Evolutionary conservation across 2,329 filamentous ascomycete genomes (phyloP).

Genomic region (Ceratocystis destructans): DNA sequence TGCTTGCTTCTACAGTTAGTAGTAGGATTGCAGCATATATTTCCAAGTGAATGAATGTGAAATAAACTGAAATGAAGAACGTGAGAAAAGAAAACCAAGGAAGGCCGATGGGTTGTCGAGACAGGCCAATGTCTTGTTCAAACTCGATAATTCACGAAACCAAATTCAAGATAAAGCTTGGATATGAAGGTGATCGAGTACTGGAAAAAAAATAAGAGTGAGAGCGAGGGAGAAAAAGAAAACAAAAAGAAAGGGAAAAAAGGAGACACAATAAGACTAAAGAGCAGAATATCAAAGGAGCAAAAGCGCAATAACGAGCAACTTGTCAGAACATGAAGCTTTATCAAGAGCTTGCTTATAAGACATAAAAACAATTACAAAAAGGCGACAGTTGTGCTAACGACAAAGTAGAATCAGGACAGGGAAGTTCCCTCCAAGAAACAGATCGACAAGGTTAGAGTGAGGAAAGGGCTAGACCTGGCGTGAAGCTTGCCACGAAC

Average conservation of each 20-base stretch:
- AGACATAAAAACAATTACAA: not conserved
- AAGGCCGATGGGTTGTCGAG: not conserved
- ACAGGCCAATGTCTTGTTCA: not conserved
- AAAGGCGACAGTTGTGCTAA: not conserved
- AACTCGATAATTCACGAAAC: not conserved
- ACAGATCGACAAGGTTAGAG: not conserved
- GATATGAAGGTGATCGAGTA: not conserved
- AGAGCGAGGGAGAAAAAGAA: not conserved
- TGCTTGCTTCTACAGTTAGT: not conserved
- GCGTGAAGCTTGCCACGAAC: conserved; percentile 6
- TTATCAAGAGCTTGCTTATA: not conserved
- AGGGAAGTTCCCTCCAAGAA: not conserved
- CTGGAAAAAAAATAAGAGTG: not conserved
- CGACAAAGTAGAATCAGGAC: not conserved
- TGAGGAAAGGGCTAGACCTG: conserved; percentile 3
- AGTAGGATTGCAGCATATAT: not conserved
- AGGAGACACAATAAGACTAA: not conserved
- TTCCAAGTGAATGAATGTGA: not conserved
- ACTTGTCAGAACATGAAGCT: not conserved
- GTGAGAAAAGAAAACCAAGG: not conserved
- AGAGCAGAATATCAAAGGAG: not conserved
- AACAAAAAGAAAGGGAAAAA: not conserved
- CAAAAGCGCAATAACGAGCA: not conserved
- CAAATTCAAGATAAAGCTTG: not conserved
- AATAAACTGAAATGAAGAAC: not conserved